Evolutionary conservation across 345 rosid genomes (phyloP), one percentile per base, ranked within the genome.

Genomic region (Gossypium sturtianum): DNA sequence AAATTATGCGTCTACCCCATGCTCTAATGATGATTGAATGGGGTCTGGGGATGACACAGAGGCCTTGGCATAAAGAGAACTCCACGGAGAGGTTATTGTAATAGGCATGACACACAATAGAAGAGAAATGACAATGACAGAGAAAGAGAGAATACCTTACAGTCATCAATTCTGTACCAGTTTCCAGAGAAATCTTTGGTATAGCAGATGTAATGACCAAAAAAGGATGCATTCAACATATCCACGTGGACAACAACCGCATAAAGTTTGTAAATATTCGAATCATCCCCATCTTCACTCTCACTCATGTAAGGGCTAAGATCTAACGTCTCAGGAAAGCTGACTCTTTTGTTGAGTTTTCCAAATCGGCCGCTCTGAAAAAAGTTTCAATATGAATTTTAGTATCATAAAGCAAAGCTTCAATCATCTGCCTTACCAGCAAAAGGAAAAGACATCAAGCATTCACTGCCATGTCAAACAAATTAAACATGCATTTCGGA

Each of bases 171-270:
- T 82, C 86, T 82, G 78, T 87, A 87, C 99, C 99, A 93, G 78
- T 84, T 84, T 58, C 98, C 97, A 61, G 66, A 43, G 77, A 90
- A 90, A 74, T 96, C 97, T 87, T 93, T 93, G 69, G 87, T 80
- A 68, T 93, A 96, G 84, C 95, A 91, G 66, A 96, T 90, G 79
- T 93, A 96, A 75, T 96, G 99, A 73, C 99, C 99, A 68, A 93
- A 93, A 82, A 84, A 96, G 6, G 99, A 96, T 19, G 99, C 98
- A 85, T 96, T 96, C 74, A 93, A 84, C 98, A 93, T 89, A 76
- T 96, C 99, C 75, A 96, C 84, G 66, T 93, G 99, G 79, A 96
- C 99, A 79, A 91, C 92, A 75, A 93, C 98, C 1, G 99, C 97
- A 78, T 91, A 93, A 16, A 96, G 97, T 86, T 75, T 88, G 85